Base-by-base conservation (phyloP, 2,329 filamentous ascomycete genomes). In the Penicillium sp. region DNA sequence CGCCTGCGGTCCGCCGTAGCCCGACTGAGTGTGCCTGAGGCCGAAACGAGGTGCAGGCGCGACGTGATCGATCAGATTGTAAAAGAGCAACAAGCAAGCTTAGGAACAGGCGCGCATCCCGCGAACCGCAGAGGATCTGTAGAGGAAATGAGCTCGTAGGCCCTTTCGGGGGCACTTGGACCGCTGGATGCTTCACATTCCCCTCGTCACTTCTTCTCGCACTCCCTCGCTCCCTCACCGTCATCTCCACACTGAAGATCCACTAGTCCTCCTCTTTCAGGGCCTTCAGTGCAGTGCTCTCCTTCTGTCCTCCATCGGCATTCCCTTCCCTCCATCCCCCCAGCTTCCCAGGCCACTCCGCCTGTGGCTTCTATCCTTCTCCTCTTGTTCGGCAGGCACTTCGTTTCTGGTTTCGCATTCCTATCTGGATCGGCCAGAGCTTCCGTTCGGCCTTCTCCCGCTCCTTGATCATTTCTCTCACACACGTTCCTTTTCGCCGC, bases 181-280 rank as follows among this genome's bases (percentile, higher is more conserved):
- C 26, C 5, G 23, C 18, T 41, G 23, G n/a, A n/a, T 26, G 9
- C 43, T n/a, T 26, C 8, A 15, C 17, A 23, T 48, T 32, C 32
- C 15, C 29, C n/a, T 26, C 33, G 7, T 20, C 33, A 13, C 23
- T 24, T 42, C 34, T 52, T 27, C 27, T 29, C 29, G n/a, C 26
- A 24, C 32, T 34, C 27, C 46, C 39, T 49, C 37, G 24, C 37
- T 55, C 51, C 46, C 47, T 59, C 54, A 55, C 54, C 54, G 54
- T 57, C 56, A 66, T 68, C 63, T 66, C 63, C 65, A 68, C 64
- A 48, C 55, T 54, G 56, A 53, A 54, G 61, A 61, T 65, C 64
- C 64, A 63, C 61, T 60, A 55, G 59, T 58, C 55, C 58, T 65
- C 63, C 56, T 63, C 61, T 59, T 58, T 60, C 59, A 54, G 54